Evolutionary conservation across 2,329 filamentous ascomycete genomes (phyloP).

Genomic region (Aspergillus ochraceoroseus): DNA sequence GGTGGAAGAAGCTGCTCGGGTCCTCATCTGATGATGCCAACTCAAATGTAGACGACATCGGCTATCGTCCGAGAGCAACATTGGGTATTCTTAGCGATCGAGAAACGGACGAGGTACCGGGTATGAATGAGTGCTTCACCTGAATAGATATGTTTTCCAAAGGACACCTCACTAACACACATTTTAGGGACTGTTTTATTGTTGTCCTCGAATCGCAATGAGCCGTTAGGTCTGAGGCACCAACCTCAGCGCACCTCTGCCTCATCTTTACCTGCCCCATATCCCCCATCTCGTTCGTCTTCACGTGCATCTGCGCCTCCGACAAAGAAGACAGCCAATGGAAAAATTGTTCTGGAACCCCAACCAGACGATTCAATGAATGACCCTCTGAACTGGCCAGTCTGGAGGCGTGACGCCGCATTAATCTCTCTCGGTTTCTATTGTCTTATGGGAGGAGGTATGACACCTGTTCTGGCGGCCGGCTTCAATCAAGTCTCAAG

Average conservation of each 20-base stretch:
- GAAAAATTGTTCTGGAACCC: slow-evolving; percentile 79
- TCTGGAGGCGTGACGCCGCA: slow-evolving; percentile 72
- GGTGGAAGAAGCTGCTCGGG: slow-evolving; percentile 23
- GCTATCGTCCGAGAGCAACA: slow-evolving; percentile 47
- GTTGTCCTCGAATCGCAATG: slow-evolving; percentile 57
- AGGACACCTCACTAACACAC: slow-evolving; percentile 1
- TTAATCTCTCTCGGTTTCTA: slow-evolving; percentile 82
- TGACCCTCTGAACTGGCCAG: slow-evolving; percentile 88
- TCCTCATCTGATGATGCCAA: slow-evolving; percentile 7
- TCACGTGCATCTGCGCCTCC: slow-evolving; percentile 31
- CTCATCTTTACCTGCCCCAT: slow-evolving; percentile 50
- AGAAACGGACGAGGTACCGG: slow-evolving; percentile 79
- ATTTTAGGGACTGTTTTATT: slow-evolving; percentile 56
- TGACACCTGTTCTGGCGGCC: slow-evolving; percentile 83
- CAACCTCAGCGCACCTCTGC: slow-evolving; percentile 57
- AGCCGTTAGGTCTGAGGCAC: slow-evolving; percentile 57
- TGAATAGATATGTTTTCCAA: background rate
- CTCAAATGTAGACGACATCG: slow-evolving; percentile 16
- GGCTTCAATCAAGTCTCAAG: slow-evolving; percentile 77
- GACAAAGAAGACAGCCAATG: slow-evolving; percentile 74
- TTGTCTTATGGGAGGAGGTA: slow-evolving; percentile 88
- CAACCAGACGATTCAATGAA: slow-evolving; percentile 88
- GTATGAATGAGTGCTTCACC: too few relatives aligned
- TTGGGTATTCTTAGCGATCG: slow-evolving; percentile 80
- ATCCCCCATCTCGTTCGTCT: slow-evolving; percentile 39